Evolutionary conservation across 2,329 filamentous ascomycete species (phyloP), one percentile per base, ranked within the genome.

Genomic region (Pestalotiopsis sp.): DNA sequence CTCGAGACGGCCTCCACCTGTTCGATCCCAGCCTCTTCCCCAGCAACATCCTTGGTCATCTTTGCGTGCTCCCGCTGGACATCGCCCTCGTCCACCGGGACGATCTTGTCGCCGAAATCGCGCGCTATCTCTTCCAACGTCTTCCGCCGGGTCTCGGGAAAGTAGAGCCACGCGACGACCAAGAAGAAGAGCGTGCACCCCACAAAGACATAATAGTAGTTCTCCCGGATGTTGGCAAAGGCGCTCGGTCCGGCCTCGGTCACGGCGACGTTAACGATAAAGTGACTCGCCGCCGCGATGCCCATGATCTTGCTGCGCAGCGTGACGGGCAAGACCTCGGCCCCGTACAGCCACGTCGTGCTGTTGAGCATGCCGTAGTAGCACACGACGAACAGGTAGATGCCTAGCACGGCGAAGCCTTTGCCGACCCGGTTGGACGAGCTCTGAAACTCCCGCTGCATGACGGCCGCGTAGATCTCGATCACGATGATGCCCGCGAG

Each of bases 121-220:
- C 44, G 63, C 4, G 73, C 73, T 44, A 75, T 74, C 66, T 75
- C 73, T 65, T 75, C 73, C 22, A 75, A 69, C 1, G 72, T 74
- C 70, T 75, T 74, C 11, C 67, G 67, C 11, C 75, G 83, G 11
- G 73, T 75, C 67, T 75, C 73, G 76, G 85, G 86, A 75, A 87
- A 88, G 73, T 83, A 88, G 64, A 87, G 80, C 73, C 85, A 88
- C 0, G 83, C 85, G 26, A 87, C 70, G 1, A 81, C 75, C 0
- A 87, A 72, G 76, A 87, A 88, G 76, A 87, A 82, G 1, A 77
- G 30, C 1, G 83, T 83, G 71, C 85, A 88, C 4, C 71, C 82
- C 1, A 88, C 85, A 68, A 88, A 88, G 20, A 88, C 86, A 68
- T 88, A 88, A 74, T 88, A 88, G 74, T 88, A 89, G 70, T 88